These are phyloP conservation scores for Suillus tomentosus DNA, from an alignment of 768 basidiomycete genomes.

Conservation along the genomic window DNA sequence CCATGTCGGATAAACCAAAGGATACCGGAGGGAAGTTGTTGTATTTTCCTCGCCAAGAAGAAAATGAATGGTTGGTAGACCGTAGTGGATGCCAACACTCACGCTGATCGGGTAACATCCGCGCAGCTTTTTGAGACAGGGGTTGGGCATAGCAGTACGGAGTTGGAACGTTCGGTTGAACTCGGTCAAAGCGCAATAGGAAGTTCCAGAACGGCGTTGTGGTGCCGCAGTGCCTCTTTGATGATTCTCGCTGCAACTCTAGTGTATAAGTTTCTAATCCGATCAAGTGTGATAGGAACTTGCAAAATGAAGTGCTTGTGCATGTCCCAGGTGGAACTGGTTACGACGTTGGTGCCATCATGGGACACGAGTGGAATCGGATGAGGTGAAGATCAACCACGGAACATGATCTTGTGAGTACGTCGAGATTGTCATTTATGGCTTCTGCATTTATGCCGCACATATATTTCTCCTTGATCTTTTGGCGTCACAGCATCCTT, in stretches of 20 bases:
- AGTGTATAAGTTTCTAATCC: not conserved
- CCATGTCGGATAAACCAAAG: not conserved
- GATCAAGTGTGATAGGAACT: not conserved
- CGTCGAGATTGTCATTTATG: not conserved
- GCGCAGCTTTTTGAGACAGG: not conserved
- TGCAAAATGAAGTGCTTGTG: not conserved
- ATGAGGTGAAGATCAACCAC: not conserved
- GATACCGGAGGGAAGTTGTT: not conserved
- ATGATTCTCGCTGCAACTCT: not conserved
- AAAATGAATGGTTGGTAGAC: not conserved
- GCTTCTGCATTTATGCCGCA: not conserved
- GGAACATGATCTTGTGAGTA: not conserved
- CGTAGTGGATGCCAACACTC: not conserved
- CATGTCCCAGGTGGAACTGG: not conserved
- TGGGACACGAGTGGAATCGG: not conserved
- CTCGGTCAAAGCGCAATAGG: not conserved
- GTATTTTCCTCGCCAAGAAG: not conserved
- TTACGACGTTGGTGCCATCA: not conserved
- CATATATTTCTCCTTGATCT: not conserved
- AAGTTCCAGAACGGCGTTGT: not conserved
- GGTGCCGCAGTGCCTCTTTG: not conserved
- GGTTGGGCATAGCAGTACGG: not conserved
- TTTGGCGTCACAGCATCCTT: not conserved
- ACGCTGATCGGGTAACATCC: not conserved
- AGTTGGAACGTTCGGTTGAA: not conserved